Evolutionary conservation across 2,329 filamentous ascomycete genomes (phyloP).

Genomic region (Aspergillus caelatus): DNA sequence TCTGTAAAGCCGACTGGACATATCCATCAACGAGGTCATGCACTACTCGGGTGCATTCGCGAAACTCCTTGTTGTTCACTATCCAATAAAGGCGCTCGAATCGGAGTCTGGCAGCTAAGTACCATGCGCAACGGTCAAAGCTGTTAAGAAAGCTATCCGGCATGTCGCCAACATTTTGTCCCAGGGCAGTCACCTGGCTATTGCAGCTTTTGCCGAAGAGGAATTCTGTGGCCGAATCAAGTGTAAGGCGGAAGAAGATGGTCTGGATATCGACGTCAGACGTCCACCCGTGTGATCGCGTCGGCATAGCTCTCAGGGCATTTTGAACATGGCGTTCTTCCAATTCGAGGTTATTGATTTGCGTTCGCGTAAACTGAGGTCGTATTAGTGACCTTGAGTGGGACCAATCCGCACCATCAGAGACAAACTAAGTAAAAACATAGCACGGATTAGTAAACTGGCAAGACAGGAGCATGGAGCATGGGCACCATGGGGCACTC

Average conservation of each 20-base stretch:
- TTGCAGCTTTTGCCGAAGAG: conserved; percentile 70
- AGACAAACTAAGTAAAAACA: conserved; percentile 51
- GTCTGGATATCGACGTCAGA: conserved; percentile 69
- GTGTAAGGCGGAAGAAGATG: conserved; percentile 77
- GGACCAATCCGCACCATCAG: conserved; percentile 77
- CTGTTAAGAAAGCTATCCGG: conserved; percentile 27
- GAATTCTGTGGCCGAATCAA: conserved; percentile 85
- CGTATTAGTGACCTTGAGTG: conserved; percentile 75
- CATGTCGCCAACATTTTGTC: background rate
- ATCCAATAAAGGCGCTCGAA: conserved; percentile 20
- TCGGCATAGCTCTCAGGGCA: conserved; percentile 67
- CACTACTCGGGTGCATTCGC: conserved; percentile 9
- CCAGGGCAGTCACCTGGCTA: conserved; percentile 43
- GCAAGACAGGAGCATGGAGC: background rate
- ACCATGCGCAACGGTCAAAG: conserved; percentile 36
- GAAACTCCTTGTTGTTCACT: conserved; percentile 12
- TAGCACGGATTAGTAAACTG: background rate
- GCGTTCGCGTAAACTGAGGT: conserved; percentile 83
- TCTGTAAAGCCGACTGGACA: conserved; percentile 1
- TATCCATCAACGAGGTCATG: conserved; percentile 16
- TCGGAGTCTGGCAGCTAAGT: conserved; percentile 20
- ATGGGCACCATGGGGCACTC: conserved; percentile 17
- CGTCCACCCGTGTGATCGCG: conserved; percentile 51
- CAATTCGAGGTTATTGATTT: conserved; percentile 76
- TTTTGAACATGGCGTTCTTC: conserved; percentile 78